Conservation (phyloP, 106 monocot genomes). For the Dioscorea zingiberensis region DNA sequence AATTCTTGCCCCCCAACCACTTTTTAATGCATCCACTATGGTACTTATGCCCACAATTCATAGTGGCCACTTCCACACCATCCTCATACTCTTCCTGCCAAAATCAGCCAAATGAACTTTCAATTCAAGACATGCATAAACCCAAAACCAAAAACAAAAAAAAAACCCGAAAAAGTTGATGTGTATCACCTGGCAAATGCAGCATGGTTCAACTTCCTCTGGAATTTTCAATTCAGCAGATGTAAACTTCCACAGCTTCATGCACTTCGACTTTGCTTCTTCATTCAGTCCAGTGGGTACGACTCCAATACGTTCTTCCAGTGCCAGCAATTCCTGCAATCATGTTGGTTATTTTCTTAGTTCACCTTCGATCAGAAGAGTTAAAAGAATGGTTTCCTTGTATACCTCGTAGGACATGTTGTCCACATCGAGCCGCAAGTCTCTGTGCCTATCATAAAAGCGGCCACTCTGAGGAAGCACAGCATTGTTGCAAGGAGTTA, state of each 20-base stretch:
- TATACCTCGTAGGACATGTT: conserved; percentile 93
- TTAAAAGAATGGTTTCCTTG: background rate
- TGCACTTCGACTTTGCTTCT: conserved; percentile 46
- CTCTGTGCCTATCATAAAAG: conserved; percentile 74
- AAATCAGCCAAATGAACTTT: no score
- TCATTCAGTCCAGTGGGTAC: conserved; percentile 82
- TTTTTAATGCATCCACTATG: no score
- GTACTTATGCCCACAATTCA: no score
- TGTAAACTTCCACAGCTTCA: conserved; percentile 34
- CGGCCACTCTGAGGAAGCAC: conserved; percentile 15
- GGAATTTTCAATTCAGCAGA: background rate
- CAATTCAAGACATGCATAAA: no score
- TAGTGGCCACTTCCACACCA: no score
- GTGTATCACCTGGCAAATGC: conserved; percentile 29
- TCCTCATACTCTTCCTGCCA: no score
- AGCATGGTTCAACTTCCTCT: conserved; percentile 29
- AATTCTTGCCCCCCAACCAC: no score
- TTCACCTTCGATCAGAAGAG: background rate
- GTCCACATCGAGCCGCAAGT: conserved; percentile 91
- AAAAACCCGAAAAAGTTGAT: no score
- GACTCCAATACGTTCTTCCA: conserved; percentile 82
- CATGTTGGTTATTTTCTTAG: background rate
- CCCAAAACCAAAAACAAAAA: no score
- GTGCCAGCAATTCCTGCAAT: conserved; percentile 67
- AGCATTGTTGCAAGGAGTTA: background rate